These are phyloP conservation scores for Neofusicoccum sp. DNA, from an alignment of 2,329 filamentous ascomycete species.

Conservation along the genomic window DNA sequence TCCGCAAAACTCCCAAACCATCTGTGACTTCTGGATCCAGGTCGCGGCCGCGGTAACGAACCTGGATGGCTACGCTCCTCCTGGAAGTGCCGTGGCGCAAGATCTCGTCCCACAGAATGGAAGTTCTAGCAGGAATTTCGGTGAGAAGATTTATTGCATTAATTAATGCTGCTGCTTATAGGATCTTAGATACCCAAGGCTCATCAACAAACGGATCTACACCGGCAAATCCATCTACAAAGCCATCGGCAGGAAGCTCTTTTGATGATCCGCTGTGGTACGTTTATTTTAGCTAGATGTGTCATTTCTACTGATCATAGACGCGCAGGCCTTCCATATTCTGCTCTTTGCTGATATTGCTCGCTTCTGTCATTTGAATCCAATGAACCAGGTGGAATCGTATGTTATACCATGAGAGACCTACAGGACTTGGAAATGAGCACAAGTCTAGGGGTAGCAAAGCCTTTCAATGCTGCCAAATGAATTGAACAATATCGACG, in stretches of 20 bases:
- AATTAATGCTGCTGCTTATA: neutral
- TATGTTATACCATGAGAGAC: too few relatives aligned
- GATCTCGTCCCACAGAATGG: neutral
- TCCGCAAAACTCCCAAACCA: neutral
- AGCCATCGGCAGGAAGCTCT: neutral
- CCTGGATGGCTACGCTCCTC: neutral
- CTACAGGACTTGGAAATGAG: too few relatives aligned
- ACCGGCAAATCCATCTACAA: neutral
- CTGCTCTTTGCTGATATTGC: too few relatives aligned
- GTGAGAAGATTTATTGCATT: neutral
- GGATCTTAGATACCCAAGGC: neutral
- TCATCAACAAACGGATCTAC: neutral
- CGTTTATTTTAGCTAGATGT: neutral
- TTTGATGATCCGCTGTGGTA: neutral
- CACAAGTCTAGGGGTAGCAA: too few relatives aligned
- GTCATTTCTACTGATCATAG: neutral
- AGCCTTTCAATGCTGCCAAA: too few relatives aligned
- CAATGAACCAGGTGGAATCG: too few relatives aligned
- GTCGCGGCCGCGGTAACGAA: slow-evolving; percentile 5
- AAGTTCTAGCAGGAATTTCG: neutral
- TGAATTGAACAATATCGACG: too few relatives aligned
- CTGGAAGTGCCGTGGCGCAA: neutral
- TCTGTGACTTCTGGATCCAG: slow-evolving; percentile 6
- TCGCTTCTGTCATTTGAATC: too few relatives aligned
- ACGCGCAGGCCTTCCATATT: too few relatives aligned